These are phyloP conservation scores for Hanseniaspora lachancei DNA, from an alignment of 805 yeast species.

Conservation along the genomic window DNA sequence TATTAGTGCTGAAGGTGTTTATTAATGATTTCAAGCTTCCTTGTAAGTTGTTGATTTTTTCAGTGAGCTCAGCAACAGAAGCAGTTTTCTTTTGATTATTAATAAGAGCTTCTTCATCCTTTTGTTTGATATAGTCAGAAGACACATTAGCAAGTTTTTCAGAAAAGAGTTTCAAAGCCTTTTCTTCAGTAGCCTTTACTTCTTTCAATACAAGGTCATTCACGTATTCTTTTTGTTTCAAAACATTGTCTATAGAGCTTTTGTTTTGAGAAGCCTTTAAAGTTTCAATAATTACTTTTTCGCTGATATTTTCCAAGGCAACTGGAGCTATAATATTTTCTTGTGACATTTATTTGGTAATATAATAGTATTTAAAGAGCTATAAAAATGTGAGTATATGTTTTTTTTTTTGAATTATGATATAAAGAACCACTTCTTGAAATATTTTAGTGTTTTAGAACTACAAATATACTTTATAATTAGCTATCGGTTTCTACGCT, in stretches of 20 bases:
- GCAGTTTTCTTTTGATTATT: conserved; percentile 6
- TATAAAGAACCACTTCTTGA: no score
- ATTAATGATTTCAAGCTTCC: conserved; percentile 25
- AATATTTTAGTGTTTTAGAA: no score
- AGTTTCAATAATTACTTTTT: conserved; percentile 49
- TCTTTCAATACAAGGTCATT: conserved; percentile 52
- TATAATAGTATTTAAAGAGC: not conserved
- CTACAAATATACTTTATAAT: no score
- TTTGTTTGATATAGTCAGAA: conserved; percentile 22
- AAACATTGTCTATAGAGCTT: conserved; percentile 45
- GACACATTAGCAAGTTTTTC: conserved; percentile 34
- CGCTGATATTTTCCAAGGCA: conserved; percentile 56
- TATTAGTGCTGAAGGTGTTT: conserved; percentile 15
- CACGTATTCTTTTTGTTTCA: conserved; percentile 51
- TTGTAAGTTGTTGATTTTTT: conserved; percentile 14
- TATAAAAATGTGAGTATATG: no score
- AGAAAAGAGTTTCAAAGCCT: conserved; percentile 41
- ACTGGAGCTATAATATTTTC: conserved; percentile 50
- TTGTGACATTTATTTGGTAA: conserved; percentile 23
- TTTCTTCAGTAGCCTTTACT: conserved; percentile 40
- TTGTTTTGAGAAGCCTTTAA: conserved; percentile 54
- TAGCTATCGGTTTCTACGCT: no score
- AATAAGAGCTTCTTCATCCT: conserved; percentile 24
- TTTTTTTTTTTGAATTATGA: no score
- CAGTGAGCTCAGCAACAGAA: conserved; percentile 17